Evolutionary conservation across 2,329 filamentous ascomycete species (phyloP).

Genomic region (Sclerotinia nivalis): DNA sequence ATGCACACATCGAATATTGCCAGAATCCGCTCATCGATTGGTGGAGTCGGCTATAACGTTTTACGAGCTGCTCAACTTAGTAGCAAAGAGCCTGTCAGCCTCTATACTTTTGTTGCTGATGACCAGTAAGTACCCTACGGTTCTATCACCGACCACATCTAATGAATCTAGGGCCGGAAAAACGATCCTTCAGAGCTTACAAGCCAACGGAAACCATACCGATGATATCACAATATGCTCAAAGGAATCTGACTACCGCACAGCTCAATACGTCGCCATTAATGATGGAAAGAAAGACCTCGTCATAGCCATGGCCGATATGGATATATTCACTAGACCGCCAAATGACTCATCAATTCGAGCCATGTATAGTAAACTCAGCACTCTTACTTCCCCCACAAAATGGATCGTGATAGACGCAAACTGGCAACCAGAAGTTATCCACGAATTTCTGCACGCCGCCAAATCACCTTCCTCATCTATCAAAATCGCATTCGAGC

Average conservation of each 20-base stretch:
- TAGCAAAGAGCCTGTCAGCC: slow-evolving; percentile 64
- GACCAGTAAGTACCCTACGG: slow-evolving; percentile 59
- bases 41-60: slow-evolving; percentile 91
- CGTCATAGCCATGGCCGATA: slow-evolving; percentile 92
- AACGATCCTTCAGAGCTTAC: slow-evolving; percentile 67
- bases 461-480: slow-evolving; percentile 44
- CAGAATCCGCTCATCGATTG: slow-evolving; percentile 76
- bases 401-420: slow-evolving; percentile 82
- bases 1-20: slow-evolving; percentile 85
- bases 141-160: not conserved
- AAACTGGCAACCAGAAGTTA: slow-evolving; percentile 72
- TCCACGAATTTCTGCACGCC: slow-evolving; percentile 63
- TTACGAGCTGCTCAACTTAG: slow-evolving; percentile 76
- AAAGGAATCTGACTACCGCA: slow-evolving; percentile 49
- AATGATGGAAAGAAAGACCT: slow-evolving; percentile 84
- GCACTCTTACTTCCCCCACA: slow-evolving; percentile 18
- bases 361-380: not conserved
- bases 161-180: slow-evolving; percentile 61
- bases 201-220: slow-evolving; percentile 63
- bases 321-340: slow-evolving; percentile 60
- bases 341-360: slow-evolving; percentile 43
- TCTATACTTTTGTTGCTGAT: slow-evolving; percentile 77
- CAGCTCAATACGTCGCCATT: slow-evolving; percentile 87
- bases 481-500: slow-evolving; percentile 76
- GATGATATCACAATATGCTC: slow-evolving; percentile 52